Conservation (phyloP, 805 yeast genomes). For the Metschnikowia noctiluminum region DNA sequence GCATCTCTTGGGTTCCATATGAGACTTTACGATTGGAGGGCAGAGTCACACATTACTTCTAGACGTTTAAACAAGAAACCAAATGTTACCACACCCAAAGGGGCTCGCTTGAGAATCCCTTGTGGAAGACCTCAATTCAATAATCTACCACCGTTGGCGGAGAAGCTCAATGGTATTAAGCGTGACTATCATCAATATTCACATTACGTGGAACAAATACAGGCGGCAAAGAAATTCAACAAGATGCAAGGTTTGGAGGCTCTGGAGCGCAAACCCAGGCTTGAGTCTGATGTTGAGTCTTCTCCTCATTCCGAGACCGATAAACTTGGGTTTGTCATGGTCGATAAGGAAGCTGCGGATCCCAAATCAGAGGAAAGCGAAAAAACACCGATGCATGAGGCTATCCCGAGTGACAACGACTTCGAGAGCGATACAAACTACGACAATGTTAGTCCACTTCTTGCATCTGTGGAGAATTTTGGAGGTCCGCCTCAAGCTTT, state of each 20-base stretch:
- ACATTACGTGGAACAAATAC: constrained; percentile 10
- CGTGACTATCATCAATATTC: constrained; percentile 32
- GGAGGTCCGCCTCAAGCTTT: constrained; percentile 3
- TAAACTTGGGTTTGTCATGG: constrained; percentile 9
- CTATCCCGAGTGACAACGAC: constrained; percentile 24
- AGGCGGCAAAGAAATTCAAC: not conserved
- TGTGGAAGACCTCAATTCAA: constrained; percentile 39
- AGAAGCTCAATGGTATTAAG: constrained; percentile 27
- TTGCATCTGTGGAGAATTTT: constrained; percentile 12
- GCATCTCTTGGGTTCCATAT: constrained; percentile 49
- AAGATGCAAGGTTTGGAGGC: not conserved
- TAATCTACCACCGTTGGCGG: constrained; percentile 35
- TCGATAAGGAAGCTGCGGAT: not conserved
- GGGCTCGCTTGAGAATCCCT: constrained; percentile 39
- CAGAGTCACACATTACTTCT: not conserved
- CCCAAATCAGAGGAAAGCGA: constrained; percentile 10
- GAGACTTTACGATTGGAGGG: constrained; percentile 31
- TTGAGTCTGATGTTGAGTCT: not conserved
- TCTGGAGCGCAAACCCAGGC: not conserved
- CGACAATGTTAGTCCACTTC: constrained; percentile 15
- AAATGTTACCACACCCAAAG: not conserved
- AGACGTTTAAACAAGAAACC: not conserved
- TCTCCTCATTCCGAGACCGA: constrained; percentile 4
- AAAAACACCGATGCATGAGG: not conserved
- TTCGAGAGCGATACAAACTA: constrained; percentile 24